Conservation (phyloP, 805 yeast species). For the Metschnikowia colocasiae region DNA sequence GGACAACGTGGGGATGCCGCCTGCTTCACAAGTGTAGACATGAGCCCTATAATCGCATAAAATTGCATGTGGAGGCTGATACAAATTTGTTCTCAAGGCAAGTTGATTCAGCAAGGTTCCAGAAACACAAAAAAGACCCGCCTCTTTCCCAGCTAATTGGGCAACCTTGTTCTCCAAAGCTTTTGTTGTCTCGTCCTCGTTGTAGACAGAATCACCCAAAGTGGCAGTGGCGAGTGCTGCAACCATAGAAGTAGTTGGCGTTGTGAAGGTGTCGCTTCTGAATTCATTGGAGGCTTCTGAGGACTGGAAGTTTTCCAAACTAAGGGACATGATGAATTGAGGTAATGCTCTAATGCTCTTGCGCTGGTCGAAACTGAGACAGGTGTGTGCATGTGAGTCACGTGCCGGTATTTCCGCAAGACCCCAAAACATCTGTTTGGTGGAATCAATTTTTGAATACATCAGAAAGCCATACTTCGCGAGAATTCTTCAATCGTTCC, state of each 20-base stretch:
- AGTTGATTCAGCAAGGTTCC: conserved; percentile 44
- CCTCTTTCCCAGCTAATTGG: conserved; percentile 36
- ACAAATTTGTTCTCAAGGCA: conserved; percentile 35
- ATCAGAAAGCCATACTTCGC: not conserved
- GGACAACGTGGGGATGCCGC: conserved; percentile 40
- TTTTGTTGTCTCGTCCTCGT: conserved; percentile 36
- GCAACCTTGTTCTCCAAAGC: conserved; percentile 34
- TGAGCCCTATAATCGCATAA: conserved; percentile 39
- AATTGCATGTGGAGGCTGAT: conserved; percentile 41
- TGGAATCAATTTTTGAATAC: not conserved
- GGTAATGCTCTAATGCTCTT: not conserved
- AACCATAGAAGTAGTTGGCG: conserved; percentile 19
- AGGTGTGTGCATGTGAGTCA: not conserved
- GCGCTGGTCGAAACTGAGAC: not conserved
- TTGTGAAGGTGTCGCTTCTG: conserved; percentile 21
- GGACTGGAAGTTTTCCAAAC: conserved; percentile 8
- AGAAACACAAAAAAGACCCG: conserved; percentile 39
- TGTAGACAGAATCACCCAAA: conserved; percentile 42
- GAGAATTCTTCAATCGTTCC: not conserved
- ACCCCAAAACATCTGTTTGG: not conserved
- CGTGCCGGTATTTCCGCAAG: not conserved
- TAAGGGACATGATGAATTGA: conserved; percentile 11
- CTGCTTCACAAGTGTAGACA: conserved; percentile 38
- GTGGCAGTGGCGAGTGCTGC: conserved; percentile 24
- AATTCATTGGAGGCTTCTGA: conserved; percentile 18